Conservation (phyloP, 257 asterid genomes). For the Capsicum chinense region DNA sequence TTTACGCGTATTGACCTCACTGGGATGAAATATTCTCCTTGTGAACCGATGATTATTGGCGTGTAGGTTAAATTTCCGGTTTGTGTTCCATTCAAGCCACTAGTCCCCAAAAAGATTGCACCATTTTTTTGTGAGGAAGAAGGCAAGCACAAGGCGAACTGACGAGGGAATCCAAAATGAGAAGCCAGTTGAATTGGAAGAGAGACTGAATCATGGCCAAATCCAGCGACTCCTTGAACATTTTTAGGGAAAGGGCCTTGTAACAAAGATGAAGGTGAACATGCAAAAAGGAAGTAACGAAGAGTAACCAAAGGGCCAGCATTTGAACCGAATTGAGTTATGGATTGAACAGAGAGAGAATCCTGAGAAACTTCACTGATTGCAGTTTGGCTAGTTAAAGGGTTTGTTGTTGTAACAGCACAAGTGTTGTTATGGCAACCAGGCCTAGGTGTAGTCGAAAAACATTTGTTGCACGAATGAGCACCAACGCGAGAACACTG, state of each 20-base stretch:
- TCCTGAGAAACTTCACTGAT: slow-evolving; percentile 53
- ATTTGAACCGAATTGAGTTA: slow-evolving; percentile 27
- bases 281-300: slow-evolving; percentile 48
- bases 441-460: slow-evolving; percentile 30
- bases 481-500: slow-evolving; percentile 44
- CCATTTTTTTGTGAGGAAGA: slow-evolving; percentile 40
- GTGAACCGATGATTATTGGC: slow-evolving; percentile 46
- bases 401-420: slow-evolving; percentile 48
- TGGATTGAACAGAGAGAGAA: slow-evolving; percentile 41
- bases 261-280: slow-evolving; percentile 50
- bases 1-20: slow-evolving; percentile 48
- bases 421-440: slow-evolving; percentile 70
- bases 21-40: slow-evolving; percentile 49
- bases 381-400: slow-evolving; percentile 39
- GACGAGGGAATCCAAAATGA: slow-evolving; percentile 49
- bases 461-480: slow-evolving; percentile 51
- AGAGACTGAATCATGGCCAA: slow-evolving; percentile 45
- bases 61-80: slow-evolving; percentile 37
- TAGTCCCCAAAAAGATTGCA: slow-evolving; percentile 48
- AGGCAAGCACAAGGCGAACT: slow-evolving; percentile 50
- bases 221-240: slow-evolving; percentile 56
- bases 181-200: slow-evolving; percentile 59
- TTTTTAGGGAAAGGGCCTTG: slow-evolving; percentile 47
- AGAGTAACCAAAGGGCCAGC: slow-evolving; percentile 31
- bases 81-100: slow-evolving; percentile 29